Evolutionary conservation across 108 stramenopile species (phyloP), one percentile per base, ranked within the genome.

Genomic region (Ochromonas danica): DNA sequence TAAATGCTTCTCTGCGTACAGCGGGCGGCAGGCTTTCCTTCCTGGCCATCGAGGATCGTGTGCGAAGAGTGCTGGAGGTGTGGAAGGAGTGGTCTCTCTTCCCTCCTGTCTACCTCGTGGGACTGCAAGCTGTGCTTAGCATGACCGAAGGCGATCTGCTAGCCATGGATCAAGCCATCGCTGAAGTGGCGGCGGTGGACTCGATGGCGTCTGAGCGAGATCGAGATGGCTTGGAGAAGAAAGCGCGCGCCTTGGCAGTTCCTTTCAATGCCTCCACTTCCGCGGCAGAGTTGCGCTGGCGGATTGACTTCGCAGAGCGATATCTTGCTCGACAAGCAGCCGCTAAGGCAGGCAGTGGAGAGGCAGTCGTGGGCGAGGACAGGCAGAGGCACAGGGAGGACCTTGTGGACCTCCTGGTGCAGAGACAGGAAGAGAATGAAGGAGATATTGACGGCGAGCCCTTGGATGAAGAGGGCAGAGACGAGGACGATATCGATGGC

Each of bases 401-500:
- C 51, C n/a, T n/a, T n/a, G n/a, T n/a, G n/a, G n/a, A n/a, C n/a
- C n/a, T n/a, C n/a, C n/a, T n/a, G n/a, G n/a, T n/a, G n/a, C n/a
- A n/a, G n/a, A n/a, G n/a, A n/a, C n/a, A n/a, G n/a, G n/a, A n/a
- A n/a, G n/a, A n/a, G n/a, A n/a, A n/a, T n/a, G n/a, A n/a, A n/a
- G 72, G 10, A 41, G 72, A 33, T 27, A 41, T 45, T 33, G 51
- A 28, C 17, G 40, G 14, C 10, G 40, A 60, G 6, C 14, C 17
- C 3, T 30, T 10, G 14, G 72, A 3, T 31, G 36, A 3, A 45
- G 6, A 41, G 17, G 10, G 27, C 6, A 28, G 40, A 6, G 72
- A 33, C 38, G 31, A 75, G 6, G 72, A 75, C 6, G 72, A 75
- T 36, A 60, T 75, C 31, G 72, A 75, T 36, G 72, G 72, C 40